A percentile compares a stretch with the other conserved stretches of the same genome.
phyloP scores from a whole-genome alignment of 306 rosid species.

The Cicer arietinum region DNA sequence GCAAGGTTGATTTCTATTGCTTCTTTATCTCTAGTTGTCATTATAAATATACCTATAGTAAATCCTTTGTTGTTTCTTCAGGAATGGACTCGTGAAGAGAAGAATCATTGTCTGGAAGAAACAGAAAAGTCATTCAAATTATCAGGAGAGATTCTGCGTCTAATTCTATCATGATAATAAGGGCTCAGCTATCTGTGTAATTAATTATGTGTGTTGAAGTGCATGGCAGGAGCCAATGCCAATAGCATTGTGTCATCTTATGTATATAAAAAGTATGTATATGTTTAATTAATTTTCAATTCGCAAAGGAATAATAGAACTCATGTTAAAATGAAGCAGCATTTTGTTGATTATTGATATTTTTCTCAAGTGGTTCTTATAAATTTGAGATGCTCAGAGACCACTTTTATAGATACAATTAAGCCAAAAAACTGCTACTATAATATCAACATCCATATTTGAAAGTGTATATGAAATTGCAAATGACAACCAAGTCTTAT shows the following conservation, averaged over 20 bases:
- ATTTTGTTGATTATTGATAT: too few species aligned
- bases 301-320: too few species aligned
- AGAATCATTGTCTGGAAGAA: slow-evolving; percentile 94
- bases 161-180: slow-evolving; percentile 66
- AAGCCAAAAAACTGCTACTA: too few species aligned
- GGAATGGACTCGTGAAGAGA: slow-evolving; percentile 96
- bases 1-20: slow-evolving; percentile 6
- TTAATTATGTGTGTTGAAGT: slow-evolving; percentile 31
- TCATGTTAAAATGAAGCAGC: too few species aligned
- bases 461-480: too few species aligned
- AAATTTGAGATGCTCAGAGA: too few species aligned
- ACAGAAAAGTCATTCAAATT: slow-evolving; percentile 88
- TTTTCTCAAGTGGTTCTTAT: too few species aligned
- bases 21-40: not conserved
- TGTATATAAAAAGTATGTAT: slow-evolving; percentile 16
- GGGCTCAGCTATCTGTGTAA: slow-evolving; percentile 12
- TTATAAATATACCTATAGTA: not conserved
- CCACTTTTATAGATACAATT: too few species aligned
- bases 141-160: slow-evolving; percentile 92
- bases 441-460: too few species aligned
- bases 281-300: slow-evolving; percentile 30
- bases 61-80: slow-evolving; percentile 38
- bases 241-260: slow-evolving; percentile 33
- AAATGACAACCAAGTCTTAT: too few species aligned
- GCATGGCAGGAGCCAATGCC: slow-evolving; percentile 41